Percentiles rank a stretch among this genome's conserved stretches.
These are phyloP conservation scores for Aspergillus japonicus DNA, from an alignment of 2,329 filamentous ascomycete species.

Conservation along the genomic window DNA sequence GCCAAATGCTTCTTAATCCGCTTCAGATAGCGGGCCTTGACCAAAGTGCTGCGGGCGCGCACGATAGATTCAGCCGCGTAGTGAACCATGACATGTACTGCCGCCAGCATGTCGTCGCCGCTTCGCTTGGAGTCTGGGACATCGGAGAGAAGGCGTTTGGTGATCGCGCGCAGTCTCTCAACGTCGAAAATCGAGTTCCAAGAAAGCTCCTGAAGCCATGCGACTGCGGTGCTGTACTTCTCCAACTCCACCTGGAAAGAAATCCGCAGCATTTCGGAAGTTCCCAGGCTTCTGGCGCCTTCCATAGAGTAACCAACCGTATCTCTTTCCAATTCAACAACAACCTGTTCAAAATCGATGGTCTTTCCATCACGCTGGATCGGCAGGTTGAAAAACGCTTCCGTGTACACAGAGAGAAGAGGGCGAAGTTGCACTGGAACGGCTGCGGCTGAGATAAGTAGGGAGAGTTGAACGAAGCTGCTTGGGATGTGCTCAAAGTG, in stretches of 20 bases:
- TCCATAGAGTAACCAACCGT: slow-evolving; percentile 81
- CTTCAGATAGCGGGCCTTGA: slow-evolving; percentile 84
- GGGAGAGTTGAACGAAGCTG: slow-evolving; percentile 82
- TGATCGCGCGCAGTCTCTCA: slow-evolving; percentile 59
- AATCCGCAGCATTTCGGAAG: slow-evolving; percentile 77
- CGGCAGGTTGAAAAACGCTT: slow-evolving; percentile 93
- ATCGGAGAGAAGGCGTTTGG: slow-evolving; percentile 83
- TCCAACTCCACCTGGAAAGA: slow-evolving; percentile 83
- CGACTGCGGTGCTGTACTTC: slow-evolving; percentile 78
- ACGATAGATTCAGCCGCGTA: slow-evolving; percentile 72
- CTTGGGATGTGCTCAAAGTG: slow-evolving; percentile 94
- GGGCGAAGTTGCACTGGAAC: slow-evolving; percentile 83
- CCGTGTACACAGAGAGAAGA: slow-evolving; percentile 76
- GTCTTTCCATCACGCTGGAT: slow-evolving; percentile 72
- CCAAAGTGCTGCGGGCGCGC: slow-evolving; percentile 76
- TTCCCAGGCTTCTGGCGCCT: slow-evolving; percentile 66
- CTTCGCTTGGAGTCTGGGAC: slow-evolving; percentile 89
- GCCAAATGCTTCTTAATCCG: slow-evolving; percentile 77
- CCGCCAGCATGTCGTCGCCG: slow-evolving; percentile 62
- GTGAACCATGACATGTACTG: slow-evolving; percentile 73
- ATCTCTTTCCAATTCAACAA: slow-evolving; percentile 85
- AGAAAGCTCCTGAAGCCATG: slow-evolving; percentile 82
- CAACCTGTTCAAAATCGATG: slow-evolving; percentile 86
- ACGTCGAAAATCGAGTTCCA: slow-evolving; percentile 87
- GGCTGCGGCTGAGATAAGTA: slow-evolving; percentile 75